Conservation (phyloP, 306 rosid genomes). For the Quercus parvula region DNA sequence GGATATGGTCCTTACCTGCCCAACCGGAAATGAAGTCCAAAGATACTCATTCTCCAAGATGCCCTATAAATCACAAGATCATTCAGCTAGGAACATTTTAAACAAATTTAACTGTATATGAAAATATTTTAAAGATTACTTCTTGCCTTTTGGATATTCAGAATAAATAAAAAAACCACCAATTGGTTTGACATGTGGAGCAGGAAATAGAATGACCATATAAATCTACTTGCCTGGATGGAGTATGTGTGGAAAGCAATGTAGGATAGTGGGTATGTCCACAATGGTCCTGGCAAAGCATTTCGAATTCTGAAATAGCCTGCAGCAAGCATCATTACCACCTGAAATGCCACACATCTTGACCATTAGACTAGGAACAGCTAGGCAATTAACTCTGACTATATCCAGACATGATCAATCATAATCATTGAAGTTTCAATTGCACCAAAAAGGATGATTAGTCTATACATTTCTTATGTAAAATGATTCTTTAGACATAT, state of each 20-base stretch:
- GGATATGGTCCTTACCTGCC: constrained; percentile 89
- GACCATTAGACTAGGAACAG: constrained; percentile 16
- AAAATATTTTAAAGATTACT: not conserved
- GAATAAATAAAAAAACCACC: not conserved
- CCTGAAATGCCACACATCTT: constrained; percentile 47
- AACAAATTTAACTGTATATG: not conserved
- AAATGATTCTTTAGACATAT: not conserved
- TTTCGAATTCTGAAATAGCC: constrained; percentile 91
- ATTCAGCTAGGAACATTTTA: not conserved
- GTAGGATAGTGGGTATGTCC: constrained; percentile 90
- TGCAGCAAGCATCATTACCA: constrained; percentile 93
- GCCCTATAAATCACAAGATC: constrained; percentile 49
- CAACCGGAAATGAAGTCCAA: constrained; percentile 79
- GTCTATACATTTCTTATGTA: not conserved
- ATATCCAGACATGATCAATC: not conserved
- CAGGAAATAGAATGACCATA: not conserved
- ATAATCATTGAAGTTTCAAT: not conserved
- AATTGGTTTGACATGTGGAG: not conserved
- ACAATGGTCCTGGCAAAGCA: constrained; percentile 73
- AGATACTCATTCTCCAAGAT: constrained; percentile 93
- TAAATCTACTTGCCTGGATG: constrained; percentile 67
- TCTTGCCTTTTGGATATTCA: not conserved
- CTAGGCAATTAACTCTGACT: not conserved
- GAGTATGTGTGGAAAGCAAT: constrained; percentile 88
- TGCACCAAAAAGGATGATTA: not conserved